phyloP scores from a whole-genome alignment of 2,329 filamentous ascomycete species.

The Colletotrichum lentis region DNA sequence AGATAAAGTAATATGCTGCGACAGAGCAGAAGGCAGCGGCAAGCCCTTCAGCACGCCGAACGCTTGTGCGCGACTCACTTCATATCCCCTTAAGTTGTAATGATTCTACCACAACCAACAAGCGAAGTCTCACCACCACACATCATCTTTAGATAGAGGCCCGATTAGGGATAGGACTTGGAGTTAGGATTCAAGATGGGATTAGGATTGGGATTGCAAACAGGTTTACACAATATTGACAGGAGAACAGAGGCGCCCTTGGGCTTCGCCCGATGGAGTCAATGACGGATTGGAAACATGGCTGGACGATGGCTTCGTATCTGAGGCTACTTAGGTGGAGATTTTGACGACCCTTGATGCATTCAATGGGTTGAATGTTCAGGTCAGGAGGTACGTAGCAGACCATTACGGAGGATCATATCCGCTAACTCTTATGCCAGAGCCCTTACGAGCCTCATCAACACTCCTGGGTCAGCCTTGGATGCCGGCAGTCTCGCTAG shows the following conservation, averaged over 20 bases:
- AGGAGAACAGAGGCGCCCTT: too few relatives aligned
- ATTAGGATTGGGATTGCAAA: too few relatives aligned
- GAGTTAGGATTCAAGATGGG: too few relatives aligned
- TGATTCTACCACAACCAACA: background rate
- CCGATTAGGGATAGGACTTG: too few relatives aligned
- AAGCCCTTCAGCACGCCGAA: conserved; percentile 12
- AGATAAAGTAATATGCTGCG: background rate
- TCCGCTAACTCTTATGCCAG: background rate
- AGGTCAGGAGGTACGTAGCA: background rate
- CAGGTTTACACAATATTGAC: too few relatives aligned
- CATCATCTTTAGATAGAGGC: too few relatives aligned
- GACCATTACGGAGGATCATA: background rate
- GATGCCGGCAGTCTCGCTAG: background rate
- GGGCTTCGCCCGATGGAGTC: too few relatives aligned
- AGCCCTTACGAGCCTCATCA: background rate
- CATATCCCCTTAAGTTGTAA: conserved; percentile 8
- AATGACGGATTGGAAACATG: background rate
- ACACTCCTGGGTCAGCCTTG: background rate
- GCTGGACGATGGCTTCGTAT: background rate
- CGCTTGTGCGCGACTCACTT: conserved; percentile 13
- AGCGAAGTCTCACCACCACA: background rate
- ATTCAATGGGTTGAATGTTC: background rate
- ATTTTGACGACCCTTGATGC: background rate
- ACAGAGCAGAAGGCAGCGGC: background rate
- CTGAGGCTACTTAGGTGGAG: background rate